These are phyloP conservation scores for Allium sativum DNA, from an alignment of 106 monocot genomes.

Conservation along the genomic window DNA sequence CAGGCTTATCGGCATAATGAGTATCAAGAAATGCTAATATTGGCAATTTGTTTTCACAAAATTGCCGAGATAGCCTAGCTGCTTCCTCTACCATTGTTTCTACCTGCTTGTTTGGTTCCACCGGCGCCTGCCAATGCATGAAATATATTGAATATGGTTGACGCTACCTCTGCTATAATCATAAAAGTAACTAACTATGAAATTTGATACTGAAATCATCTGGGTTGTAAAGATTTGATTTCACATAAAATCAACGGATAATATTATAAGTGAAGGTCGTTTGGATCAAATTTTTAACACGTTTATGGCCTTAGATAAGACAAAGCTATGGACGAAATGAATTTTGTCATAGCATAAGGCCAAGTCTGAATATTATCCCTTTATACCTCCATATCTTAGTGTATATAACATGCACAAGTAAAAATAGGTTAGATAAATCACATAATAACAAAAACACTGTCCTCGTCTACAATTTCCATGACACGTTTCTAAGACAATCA, in stretches of 20 bases:
- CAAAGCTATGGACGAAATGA: too few species aligned
- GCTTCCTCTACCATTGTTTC: conserved; percentile 68
- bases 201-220: background rate
- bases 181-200: background rate
- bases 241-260: background rate
- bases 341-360: too few species aligned
- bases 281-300: background rate
- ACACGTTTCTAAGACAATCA: too few species aligned
- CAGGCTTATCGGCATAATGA: conserved; percentile 69
- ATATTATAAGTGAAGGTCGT: background rate
- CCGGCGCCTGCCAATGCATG: background rate
- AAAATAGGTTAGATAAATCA: too few species aligned
- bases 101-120: conserved; percentile 51
- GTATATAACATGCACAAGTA: too few species aligned
- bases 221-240: background rate
- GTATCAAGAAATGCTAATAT: conserved; percentile 73
- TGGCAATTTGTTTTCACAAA: conserved; percentile 68
- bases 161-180: too few species aligned
- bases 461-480: too few species aligned
- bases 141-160: background rate
- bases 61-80: conserved; percentile 42
- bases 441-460: too few species aligned
- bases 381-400: too few species aligned
- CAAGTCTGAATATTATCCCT: too few species aligned
- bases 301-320: too few species aligned